Conservation (phyloP, 345 rosid genomes). For the Fremontodendron californicum region DNA sequence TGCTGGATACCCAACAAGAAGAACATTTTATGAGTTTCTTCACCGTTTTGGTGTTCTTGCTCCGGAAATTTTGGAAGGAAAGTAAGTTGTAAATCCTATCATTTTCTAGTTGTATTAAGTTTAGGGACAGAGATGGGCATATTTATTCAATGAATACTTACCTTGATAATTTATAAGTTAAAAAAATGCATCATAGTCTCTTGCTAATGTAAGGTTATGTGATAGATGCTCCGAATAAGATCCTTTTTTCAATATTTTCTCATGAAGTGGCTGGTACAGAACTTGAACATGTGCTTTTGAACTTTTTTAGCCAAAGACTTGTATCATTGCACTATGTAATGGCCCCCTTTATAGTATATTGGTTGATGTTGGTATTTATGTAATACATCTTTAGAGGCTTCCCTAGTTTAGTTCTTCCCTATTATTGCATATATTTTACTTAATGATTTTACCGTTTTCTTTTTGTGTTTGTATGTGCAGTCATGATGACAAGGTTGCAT, state of each 20-base stretch:
- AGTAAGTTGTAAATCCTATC: conserved; percentile 37
- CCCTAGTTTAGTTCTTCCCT: not conserved
- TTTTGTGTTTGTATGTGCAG: conserved; percentile 35
- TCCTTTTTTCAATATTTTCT: not conserved
- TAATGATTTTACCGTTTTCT: not conserved
- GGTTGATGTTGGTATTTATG: not conserved
- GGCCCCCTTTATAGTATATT: not conserved
- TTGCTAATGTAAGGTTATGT: not conserved
- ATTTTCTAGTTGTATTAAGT: conserved; percentile 8
- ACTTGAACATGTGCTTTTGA: not conserved
- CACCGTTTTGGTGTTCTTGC: conserved; percentile 77
- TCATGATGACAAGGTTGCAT: conserved; percentile 89
- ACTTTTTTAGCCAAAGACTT: not conserved
- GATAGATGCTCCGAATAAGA: not conserved
- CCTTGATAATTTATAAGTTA: not conserved
- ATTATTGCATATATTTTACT: not conserved
- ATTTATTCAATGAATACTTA: not conserved
- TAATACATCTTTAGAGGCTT: not conserved
- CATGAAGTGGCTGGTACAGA: conserved; percentile 1
- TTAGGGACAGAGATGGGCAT: not conserved
- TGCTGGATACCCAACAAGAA: conserved; percentile 80
- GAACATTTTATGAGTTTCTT: conserved; percentile 73
- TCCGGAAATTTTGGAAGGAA: conserved; percentile 63
- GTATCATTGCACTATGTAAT: not conserved
- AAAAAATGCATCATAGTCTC: not conserved